Evolutionary conservation across 2,329 filamentous ascomycete species (phyloP), one percentile per base, ranked within the genome.

Genomic region (Rhexocercosporidium sp.): DNA sequence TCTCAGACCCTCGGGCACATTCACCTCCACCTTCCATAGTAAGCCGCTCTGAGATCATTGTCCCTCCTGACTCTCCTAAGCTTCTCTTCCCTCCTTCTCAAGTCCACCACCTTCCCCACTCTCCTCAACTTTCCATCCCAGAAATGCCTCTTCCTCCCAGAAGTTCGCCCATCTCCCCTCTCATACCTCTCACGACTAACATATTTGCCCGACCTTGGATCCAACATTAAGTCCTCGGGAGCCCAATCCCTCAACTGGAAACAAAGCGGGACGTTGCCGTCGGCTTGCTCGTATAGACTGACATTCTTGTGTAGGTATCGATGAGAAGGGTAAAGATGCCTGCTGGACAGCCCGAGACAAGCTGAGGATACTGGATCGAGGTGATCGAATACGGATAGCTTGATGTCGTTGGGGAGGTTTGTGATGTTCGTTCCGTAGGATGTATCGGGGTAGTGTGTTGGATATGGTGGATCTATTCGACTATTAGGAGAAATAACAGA

Each of bases 361-460:
- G 70, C 64, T 22, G 69, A 70, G 3, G 67, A 67, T 3, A 65
- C 70, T 0, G 69, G 71, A 54, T 72, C 70, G 9, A 73, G 65
- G n/a, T 44, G 54, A 8, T 69, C 67, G 37, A 72, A 63, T 56
- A 73, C 70, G 18, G 67, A 66, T 18, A 70, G 62, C 41, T 72
- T 65, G 27, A 73, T 44, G 18, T 73, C 71, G 5, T 61, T 59
- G 4, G 71, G 71, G 12, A 73, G 65, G 14, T 41, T 65, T 5
- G 51, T 72, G 16, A 73, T 63, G 39, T 63, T 63, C 3, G 59
- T 51, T 14, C 59, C n/a, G 18, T 31, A 34, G 8, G 59, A n/a
- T 18, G 59, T 37, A 22, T 37, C 31, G 8, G 44, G 59, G 29
- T 49, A 49, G 29, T 37, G 41, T 18, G 31, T 51, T 27, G 59